Evolutionary conservation across 2,329 filamentous ascomycete species (phyloP).

Genomic region (Monosporascus sp.): DNA sequence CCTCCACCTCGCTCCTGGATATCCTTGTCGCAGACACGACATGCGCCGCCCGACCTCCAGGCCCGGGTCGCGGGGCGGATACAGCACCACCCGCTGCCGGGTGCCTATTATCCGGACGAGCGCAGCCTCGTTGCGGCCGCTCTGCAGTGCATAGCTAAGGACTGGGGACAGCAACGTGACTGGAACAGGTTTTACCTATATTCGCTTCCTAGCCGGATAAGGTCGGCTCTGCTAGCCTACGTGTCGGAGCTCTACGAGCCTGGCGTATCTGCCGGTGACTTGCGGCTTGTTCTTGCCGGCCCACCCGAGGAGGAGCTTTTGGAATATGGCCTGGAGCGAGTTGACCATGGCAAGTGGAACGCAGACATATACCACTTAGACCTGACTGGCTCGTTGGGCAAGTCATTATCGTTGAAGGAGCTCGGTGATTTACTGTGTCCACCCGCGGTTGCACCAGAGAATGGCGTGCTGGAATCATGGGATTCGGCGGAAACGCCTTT

Average conservation of each 20-base stretch:
- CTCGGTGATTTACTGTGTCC: conserved; percentile 46
- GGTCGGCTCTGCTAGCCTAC: conserved; percentile 46
- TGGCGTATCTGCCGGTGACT: conserved; percentile 44
- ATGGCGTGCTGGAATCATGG: conserved; percentile 47
- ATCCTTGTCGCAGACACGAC: conserved; percentile 26
- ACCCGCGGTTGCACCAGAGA: conserved; percentile 6
- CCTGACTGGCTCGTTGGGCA: conserved; percentile 46
- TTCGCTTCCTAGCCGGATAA: conserved; percentile 47
- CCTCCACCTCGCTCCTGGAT: conserved; percentile 56
- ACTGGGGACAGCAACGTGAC: conserved; percentile 50
- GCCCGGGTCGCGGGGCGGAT: conserved; percentile 5
- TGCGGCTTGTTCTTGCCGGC: conserved; percentile 33
- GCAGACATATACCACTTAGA: conserved; percentile 48
- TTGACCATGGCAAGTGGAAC: conserved; percentile 30
- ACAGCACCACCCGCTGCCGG: conserved; percentile 34
- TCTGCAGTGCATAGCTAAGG: conserved; percentile 42
- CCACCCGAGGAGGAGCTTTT: conserved; percentile 22
- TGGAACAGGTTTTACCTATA: conserved; percentile 55
- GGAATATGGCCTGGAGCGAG: conserved; percentile 22
- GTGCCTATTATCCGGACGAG: conserved; percentile 34
- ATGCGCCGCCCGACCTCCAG: conserved; percentile 18
- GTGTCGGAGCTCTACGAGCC: conserved; percentile 38
- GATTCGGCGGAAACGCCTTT: conserved; percentile 33
- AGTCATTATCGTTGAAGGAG: conserved; percentile 46
- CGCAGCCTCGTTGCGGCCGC: conserved; percentile 47